phyloP scores from a whole-genome alignment of 78 protist genomes.

The slime mould (Dictyostelium discoideum) region DNA sequence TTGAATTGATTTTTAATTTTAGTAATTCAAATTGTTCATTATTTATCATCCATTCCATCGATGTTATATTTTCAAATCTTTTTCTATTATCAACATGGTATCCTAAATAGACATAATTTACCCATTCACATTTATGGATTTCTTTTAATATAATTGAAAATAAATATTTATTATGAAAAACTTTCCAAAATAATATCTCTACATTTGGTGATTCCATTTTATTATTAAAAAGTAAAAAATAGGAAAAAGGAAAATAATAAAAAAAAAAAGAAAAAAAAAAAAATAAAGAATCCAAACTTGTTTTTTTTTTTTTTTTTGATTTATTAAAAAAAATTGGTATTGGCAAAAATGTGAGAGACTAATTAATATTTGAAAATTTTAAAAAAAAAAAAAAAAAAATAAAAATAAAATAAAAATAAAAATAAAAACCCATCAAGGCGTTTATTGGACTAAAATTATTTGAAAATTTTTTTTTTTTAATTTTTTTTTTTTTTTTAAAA shows the following conservation, averaged over 20 bases:
- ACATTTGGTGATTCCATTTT: not conserved
- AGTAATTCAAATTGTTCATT: not conserved
- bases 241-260: too few species aligned
- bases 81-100: not conserved
- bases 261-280: too few species aligned
- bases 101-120: not conserved
- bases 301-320: too few species aligned
- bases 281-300: too few species aligned
- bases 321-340: too few species aligned
- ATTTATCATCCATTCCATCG: not conserved
- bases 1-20: not conserved
- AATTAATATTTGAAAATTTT: too few species aligned
- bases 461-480: not conserved
- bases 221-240: too few species aligned
- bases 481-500: too few species aligned
- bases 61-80: not conserved
- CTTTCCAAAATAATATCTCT: not conserved
- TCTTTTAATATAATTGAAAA: not conserved
- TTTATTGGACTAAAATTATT: not conserved
- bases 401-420: too few species aligned
- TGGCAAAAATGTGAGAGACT: too few species aligned
- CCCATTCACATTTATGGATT: not conserved
- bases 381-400: too few species aligned
- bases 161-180: not conserved
- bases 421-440: not conserved